Conservation (phyloP, 225 moss, liverwort and hornwort species). For the Asterella californica region DNA sequence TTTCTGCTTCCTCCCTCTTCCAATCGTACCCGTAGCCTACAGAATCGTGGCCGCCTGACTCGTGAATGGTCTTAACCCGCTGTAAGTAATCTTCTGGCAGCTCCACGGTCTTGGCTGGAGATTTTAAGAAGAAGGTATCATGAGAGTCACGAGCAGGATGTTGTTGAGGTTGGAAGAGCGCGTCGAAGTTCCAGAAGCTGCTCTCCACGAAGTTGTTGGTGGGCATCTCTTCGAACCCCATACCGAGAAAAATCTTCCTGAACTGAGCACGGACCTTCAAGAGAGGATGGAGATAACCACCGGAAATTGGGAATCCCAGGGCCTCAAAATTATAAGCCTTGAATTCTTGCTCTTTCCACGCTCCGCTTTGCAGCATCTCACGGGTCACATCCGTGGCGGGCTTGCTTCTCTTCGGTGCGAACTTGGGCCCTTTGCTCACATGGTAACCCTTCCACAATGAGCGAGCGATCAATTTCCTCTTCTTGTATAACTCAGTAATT, state of each 20-base stretch:
- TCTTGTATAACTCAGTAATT: conserved; percentile 46
- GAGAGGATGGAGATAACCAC: conserved; percentile 91
- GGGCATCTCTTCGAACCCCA: conserved; percentile 99
- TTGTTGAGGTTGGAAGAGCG: conserved; percentile 91
- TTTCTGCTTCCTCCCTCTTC: conserved; percentile 91
- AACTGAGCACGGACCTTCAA: conserved; percentile 90
- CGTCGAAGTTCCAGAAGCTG: conserved; percentile 99
- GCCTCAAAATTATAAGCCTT: conserved; percentile 82
- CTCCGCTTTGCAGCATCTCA: conserved; percentile 76
- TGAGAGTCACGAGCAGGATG: conserved; percentile 97
- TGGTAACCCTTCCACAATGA: conserved; percentile 21
- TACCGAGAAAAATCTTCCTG: conserved; percentile 81
- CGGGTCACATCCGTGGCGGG: conserved; percentile 87
- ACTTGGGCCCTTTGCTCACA: conserved; percentile 55
- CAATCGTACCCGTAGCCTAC: conserved; percentile 94
- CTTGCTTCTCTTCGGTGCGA: conserved; percentile 71
- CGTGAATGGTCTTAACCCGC: conserved; percentile 75
- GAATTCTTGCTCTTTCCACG: conserved; percentile 76
- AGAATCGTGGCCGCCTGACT: conserved; percentile 72
- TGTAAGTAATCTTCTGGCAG: conserved; percentile 78
- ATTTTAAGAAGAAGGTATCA: conserved; percentile 80
- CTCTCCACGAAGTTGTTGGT: conserved; percentile 94
- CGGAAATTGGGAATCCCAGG: conserved; percentile 64
- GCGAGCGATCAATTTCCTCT: conserved; percentile 54
- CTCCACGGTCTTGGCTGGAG: conserved; percentile 57